Evolutionary conservation across 169 alveolate genomes (phyloP).

Genomic region (Cryptosporidium tyzzeri): DNA sequence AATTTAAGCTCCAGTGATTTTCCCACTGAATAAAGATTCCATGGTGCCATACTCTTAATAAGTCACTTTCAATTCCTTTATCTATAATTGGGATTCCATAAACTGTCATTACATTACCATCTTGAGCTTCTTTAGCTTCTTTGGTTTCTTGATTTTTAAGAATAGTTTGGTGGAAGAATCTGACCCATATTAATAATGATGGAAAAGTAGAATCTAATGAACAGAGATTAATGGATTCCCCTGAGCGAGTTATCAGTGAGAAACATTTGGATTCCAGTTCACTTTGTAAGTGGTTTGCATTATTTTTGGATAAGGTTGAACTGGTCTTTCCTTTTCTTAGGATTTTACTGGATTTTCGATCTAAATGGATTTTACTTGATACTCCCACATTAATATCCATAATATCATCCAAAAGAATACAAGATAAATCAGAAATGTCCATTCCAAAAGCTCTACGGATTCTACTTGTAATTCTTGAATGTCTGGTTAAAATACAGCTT

Average conservation of each 20-base stretch:
- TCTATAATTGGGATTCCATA: slow-evolving; percentile 9
- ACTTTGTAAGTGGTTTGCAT: slow-evolving; percentile 9
- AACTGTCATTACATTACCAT: slow-evolving; percentile 8
- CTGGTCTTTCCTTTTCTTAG: neutral
- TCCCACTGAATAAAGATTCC: slow-evolving; percentile 71
- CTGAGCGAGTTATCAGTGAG: slow-evolving; percentile 20
- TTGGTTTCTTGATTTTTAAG: slow-evolving; percentile 57
- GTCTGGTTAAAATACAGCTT: slow-evolving; percentile 36
- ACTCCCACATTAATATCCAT: slow-evolving; percentile 60
- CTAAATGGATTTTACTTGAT: slow-evolving; percentile 10
- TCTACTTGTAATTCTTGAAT: slow-evolving; percentile 13
- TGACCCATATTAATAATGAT: slow-evolving; percentile 30
- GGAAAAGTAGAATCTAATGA: slow-evolving; percentile 64
- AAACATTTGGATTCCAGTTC: slow-evolving; percentile 67
- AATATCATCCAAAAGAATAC: slow-evolving; percentile 42
- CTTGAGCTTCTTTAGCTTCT: slow-evolving; percentile 3
- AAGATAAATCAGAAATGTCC: slow-evolving; percentile 44
- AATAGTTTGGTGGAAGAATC: slow-evolving; percentile 67
- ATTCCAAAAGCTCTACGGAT: slow-evolving; percentile 18
- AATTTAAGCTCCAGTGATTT: slow-evolving; percentile 64
- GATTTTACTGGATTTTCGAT: slow-evolving; percentile 21
- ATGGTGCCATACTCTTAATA: slow-evolving; percentile 63
- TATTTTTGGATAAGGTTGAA: neutral
- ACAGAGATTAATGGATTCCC: slow-evolving; percentile 51
- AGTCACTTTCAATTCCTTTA: slow-evolving; percentile 60